phyloP scores from a whole-genome alignment of 257 asterid genomes.

The Ballota nigra region DNA sequence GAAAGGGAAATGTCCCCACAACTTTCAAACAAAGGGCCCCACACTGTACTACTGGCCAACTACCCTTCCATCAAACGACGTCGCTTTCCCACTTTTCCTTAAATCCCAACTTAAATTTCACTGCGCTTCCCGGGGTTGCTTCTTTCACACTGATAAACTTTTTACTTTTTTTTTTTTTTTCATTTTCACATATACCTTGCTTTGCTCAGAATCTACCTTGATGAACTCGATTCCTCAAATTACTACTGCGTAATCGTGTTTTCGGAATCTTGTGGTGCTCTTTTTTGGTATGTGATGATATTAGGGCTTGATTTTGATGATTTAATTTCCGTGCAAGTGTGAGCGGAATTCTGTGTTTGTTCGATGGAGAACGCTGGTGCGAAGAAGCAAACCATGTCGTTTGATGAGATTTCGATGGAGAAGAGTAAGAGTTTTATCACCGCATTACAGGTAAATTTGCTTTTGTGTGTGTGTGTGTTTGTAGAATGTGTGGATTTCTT shows the following conservation, averaged over 20 bases:
- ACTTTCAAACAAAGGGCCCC: conserved; percentile 15
- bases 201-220: conserved; percentile 39
- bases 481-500: background rate
- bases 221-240: conserved; percentile 13
- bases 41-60: conserved; percentile 20
- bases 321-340: conserved; percentile 9
- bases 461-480: background rate
- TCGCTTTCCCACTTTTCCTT: conserved; percentile 36
- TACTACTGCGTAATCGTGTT: conserved; percentile 10
- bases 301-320: conserved; percentile 16
- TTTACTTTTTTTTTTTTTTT: background rate
- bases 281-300: background rate
- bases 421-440: conserved; percentile 76
- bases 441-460: conserved; percentile 68
- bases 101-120: conserved; percentile 21
- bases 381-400: conserved; percentile 51
- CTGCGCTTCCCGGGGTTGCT: conserved; percentile 57
- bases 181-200: conserved; percentile 26
- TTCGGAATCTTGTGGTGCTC: background rate
- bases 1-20: conserved; percentile 14
- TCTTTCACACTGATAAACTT: conserved; percentile 34
- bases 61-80: conserved; percentile 33
- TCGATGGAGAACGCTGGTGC: conserved; percentile 37
- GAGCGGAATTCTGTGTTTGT: conserved; percentile 16
- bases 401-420: conserved; percentile 73